Evolutionary conservation across 2,329 filamentous ascomycete species (phyloP).

Genomic region (Arthrinium phaeospermum): DNA sequence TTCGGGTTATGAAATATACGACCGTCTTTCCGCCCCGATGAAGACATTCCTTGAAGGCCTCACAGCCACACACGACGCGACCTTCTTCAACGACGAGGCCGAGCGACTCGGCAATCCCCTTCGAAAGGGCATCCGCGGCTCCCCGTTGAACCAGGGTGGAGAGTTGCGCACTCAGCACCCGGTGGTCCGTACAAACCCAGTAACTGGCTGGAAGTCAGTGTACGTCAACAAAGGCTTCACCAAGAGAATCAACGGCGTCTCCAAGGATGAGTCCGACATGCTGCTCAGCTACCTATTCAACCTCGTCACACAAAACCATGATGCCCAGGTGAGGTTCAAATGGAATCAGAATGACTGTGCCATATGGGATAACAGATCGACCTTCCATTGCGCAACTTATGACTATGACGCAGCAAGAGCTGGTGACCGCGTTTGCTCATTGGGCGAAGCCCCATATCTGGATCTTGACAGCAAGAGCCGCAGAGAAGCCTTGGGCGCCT

Average conservation of each 20-base stretch:
- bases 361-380: conserved; percentile 70
- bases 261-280: conserved; percentile 58
- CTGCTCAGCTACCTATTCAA: conserved; percentile 55
- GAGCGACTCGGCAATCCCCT: conserved; percentile 52
- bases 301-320: conserved; percentile 59
- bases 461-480: conserved; percentile 50
- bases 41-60: conserved; percentile 53
- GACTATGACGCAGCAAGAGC: conserved; percentile 60
- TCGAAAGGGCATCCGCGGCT: conserved; percentile 52
- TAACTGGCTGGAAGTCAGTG: conserved; percentile 63
- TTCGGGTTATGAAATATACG: conserved; percentile 59
- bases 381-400: conserved; percentile 61
- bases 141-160: conserved; percentile 61
- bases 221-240: conserved; percentile 59
- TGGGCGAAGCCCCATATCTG: conserved; percentile 55
- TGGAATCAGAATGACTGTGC: conserved; percentile 61
- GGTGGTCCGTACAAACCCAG: conserved; percentile 64
- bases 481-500: conserved; percentile 43
- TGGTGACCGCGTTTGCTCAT: conserved; percentile 52
- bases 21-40: conserved; percentile 56
- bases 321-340: conserved; percentile 60
- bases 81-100: conserved; percentile 57
- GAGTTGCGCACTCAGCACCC: conserved; percentile 58
- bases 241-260: conserved; percentile 60
- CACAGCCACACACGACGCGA: conserved; percentile 55